These are phyloP conservation scores for Thermochaetoides thermophila DNA, from an alignment of 495 filamentous ascomycete genomes.

Conservation along the genomic window DNA sequence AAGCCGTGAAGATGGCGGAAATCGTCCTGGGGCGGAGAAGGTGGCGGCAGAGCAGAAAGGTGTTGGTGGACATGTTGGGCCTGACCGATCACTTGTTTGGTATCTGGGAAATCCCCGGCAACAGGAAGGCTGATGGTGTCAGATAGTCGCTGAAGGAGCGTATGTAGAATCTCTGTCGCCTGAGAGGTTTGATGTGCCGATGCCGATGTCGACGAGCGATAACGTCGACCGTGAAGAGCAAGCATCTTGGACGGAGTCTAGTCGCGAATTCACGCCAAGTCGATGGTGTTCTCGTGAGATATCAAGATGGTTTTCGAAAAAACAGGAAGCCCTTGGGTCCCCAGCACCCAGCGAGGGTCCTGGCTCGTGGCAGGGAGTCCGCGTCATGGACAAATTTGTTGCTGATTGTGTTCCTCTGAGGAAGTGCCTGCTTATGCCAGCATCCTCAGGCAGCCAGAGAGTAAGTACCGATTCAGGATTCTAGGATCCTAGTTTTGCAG, in stretches of 20 bases:
- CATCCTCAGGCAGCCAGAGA: constrained; percentile 3
- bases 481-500: too few relatives aligned
- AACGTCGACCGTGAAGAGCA: constrained; percentile 35
- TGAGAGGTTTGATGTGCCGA: constrained; percentile 39
- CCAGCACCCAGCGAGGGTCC: constrained; percentile 19
- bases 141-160: constrained; percentile 39
- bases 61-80: constrained; percentile 31
- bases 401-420: too few relatives aligned
- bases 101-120: constrained; percentile 25
- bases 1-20: constrained; percentile 79
- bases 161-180: constrained; percentile 44
- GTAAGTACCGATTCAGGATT: neutral
- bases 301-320: too few relatives aligned
- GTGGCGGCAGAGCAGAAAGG: constrained; percentile 29
- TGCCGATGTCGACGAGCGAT: constrained; percentile 48
- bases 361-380: constrained; percentile 3
- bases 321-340: constrained; percentile 2
- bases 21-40: constrained; percentile 46
- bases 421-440: constrained; percentile 10
- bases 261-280: constrained; percentile 3
- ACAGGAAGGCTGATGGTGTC: constrained; percentile 9
- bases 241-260: constrained; percentile 17
- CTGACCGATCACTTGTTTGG: constrained; percentile 24
- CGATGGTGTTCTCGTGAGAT: constrained; percentile 15
- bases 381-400: constrained; percentile 20